Evolutionary conservation across 2,329 filamentous ascomycete species (phyloP), one percentile per base, ranked within the genome.

Genomic region (Fusarium austroafricanum): DNA sequence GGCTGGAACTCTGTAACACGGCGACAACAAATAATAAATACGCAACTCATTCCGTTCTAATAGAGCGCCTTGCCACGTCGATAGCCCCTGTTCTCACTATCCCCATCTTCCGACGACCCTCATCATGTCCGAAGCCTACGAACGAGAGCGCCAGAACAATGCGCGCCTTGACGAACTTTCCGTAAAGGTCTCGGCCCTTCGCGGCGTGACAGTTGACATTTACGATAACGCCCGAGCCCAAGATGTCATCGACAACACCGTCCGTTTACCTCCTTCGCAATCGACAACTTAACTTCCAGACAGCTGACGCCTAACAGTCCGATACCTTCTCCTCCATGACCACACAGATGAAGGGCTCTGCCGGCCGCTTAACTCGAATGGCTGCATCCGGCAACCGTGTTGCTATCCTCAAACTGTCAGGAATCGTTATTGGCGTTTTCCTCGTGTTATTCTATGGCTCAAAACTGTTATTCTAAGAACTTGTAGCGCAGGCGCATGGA

Each of bases 181-280:
- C 17, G 87, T 89, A 70, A 99, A 99, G 83, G 94, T 98, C 55
- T 92, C 92, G 18, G 93, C 94, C 52, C 87, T 99, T 67, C 93
- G 95, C 76, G 92, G 92, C 79, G 93, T 99, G 50, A 99, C 96
- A 40, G 89, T 98, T 70, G 94, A 99, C 83, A 99, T 99, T 76
- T 97, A 98, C 86, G 94, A 98, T 82, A 94, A 96, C 78, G 96
- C 96, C 49, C 89, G 93, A 60, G 89, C 92, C 73, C 95, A 98
- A 74, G 89, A 92, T 70, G 88, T 97, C 67, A 92, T 99, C 71
- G 93, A 99, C 80, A 90, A 89, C 75, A 95, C 92, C 38, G 93
- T 96, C 85, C 60, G 88, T 70, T 37, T 31, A 37, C 38, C 33
- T 26, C 56, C n/a, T 43, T 23, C 18, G 37, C 29, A 42, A 23